phyloP scores from a whole-genome alignment of 2,329 filamentous ascomycete species.

The Fusarium veterinarium region DNA sequence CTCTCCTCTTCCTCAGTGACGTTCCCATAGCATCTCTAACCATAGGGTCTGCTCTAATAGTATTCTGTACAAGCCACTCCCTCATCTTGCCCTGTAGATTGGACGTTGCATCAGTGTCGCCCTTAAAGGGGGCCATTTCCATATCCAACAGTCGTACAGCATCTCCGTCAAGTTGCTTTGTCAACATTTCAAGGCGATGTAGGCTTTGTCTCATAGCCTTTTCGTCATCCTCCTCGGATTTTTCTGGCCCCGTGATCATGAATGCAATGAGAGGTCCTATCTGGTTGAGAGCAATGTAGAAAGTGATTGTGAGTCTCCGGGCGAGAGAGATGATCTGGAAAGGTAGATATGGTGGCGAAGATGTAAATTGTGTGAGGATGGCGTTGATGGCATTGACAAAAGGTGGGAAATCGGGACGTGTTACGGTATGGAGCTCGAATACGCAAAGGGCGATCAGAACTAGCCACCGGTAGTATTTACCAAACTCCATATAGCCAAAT shows the following conservation, averaged over 20 bases:
- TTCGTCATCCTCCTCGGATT: conserved; percentile 54
- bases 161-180: conserved; percentile 74
- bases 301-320: conserved; percentile 79
- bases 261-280: conserved; percentile 74
- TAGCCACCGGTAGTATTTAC: conserved; percentile 74
- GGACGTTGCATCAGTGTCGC: conserved; percentile 72
- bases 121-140: conserved; percentile 83
- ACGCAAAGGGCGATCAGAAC: conserved; percentile 63
- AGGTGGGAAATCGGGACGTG: conserved; percentile 63
- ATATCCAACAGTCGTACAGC: conserved; percentile 76
- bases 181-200: conserved; percentile 71
- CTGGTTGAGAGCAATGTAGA: conserved; percentile 86
- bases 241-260: conserved; percentile 43
- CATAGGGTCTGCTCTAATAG: conserved; percentile 80
- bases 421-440: conserved; percentile 68
- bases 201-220: conserved; percentile 70
- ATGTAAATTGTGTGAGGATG: conserved; percentile 51
- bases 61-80: conserved; percentile 90
- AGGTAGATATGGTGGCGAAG: conserved; percentile 76
- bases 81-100: conserved; percentile 75
- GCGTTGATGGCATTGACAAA: conserved; percentile 61
- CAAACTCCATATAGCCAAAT: conserved; percentile 75
- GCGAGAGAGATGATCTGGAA: conserved; percentile 85
- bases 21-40: conserved; percentile 82
- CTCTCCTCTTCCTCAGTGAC: conserved; percentile 71